Percentiles rank a stretch among this genome's conserved stretches.
Conservation (phyloP, 2,329 filamentous ascomycete species). For the Claviceps purpurea region DNA sequence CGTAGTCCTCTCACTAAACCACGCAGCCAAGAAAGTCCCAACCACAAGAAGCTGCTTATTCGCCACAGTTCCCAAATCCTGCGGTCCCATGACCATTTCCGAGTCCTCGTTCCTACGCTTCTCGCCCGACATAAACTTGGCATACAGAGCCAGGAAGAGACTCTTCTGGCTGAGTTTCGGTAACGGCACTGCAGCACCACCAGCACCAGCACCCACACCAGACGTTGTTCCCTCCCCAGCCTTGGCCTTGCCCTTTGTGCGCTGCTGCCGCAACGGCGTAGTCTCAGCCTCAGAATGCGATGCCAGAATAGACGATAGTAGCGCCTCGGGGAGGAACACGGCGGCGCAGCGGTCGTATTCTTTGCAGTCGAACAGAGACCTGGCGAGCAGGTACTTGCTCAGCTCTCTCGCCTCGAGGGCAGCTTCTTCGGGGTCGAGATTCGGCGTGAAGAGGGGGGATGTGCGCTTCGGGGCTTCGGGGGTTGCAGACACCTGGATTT, state of each 20-base stretch:
- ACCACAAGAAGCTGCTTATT: constrained; percentile 78
- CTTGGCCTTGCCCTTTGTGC: constrained; percentile 43
- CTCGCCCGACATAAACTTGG: constrained; percentile 85
- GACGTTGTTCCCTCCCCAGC: constrained; percentile 7
- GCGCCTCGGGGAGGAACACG: constrained; percentile 71
- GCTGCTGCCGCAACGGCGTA: constrained; percentile 27
- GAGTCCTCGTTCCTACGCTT: constrained; percentile 93
- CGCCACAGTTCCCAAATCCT: constrained; percentile 68
- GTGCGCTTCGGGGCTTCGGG: constrained; percentile 23
- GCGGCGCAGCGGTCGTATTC: constrained; percentile 90
- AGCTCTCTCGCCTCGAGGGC: constrained; percentile 66
- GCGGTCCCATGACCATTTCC: constrained; percentile 91
- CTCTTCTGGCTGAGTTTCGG: constrained; percentile 74
- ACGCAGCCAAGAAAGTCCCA: constrained; percentile 62
- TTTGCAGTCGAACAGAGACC: constrained; percentile 87
- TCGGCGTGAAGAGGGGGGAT: constrained; percentile 37
- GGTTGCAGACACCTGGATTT: constrained; percentile 29
- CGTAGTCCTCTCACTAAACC: constrained; percentile 56
- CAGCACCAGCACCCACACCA: neutral
- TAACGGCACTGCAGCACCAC: constrained; percentile 14
- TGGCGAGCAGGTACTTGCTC: constrained; percentile 76
- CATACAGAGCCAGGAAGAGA: constrained; percentile 81
- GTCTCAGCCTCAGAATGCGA: constrained; percentile 26
- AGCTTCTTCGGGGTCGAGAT: constrained; percentile 58
- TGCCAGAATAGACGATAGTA: constrained; percentile 52